Evolutionary conservation across 192 early-diverging fungal genomes (phyloP).

Genomic region (Coemansia guatemalensis): DNA sequence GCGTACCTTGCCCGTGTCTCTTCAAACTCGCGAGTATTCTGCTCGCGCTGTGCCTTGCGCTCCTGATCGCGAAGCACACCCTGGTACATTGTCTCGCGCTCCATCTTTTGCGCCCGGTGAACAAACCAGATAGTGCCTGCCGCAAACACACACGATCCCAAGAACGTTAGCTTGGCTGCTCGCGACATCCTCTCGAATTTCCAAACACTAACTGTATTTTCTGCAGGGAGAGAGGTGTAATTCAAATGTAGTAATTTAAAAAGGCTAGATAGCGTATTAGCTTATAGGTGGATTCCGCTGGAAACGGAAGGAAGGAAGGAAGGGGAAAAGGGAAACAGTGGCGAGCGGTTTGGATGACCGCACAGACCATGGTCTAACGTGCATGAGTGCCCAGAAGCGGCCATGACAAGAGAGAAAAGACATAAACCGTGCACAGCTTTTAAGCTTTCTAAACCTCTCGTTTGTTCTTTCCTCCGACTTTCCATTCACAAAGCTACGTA

Average conservation of each 20-base stretch:
- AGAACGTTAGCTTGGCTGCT: constrained; percentile 47
- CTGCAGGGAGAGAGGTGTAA: constrained; percentile 2
- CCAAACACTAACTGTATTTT: background rate
- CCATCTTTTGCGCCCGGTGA: constrained; percentile 36
- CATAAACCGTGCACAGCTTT: no score
- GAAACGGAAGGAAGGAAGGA: no score
- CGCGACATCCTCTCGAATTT: constrained; percentile 35
- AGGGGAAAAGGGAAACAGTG: no score
- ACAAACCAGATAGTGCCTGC: constrained; percentile 52
- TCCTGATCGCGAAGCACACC: constrained; percentile 50
- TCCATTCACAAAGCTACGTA: no score
- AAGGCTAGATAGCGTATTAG: no score
- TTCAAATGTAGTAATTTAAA: background rate
- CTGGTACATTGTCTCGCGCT: constrained; percentile 51
- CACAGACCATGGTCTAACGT: no score
- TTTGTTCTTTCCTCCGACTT: no score
- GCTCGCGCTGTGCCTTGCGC: constrained; percentile 47
- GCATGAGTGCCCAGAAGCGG: no score
- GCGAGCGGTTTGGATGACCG: no score
- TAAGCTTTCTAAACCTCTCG: no score
- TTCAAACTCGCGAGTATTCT: constrained; percentile 42
- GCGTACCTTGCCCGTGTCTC: constrained; percentile 50
- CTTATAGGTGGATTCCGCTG: no score
- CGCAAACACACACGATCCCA: constrained; percentile 43
- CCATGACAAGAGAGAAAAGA: no score